Conservation (phyloP, 1,284 basidiomycete species). For the Abortiporus biennis region DNA sequence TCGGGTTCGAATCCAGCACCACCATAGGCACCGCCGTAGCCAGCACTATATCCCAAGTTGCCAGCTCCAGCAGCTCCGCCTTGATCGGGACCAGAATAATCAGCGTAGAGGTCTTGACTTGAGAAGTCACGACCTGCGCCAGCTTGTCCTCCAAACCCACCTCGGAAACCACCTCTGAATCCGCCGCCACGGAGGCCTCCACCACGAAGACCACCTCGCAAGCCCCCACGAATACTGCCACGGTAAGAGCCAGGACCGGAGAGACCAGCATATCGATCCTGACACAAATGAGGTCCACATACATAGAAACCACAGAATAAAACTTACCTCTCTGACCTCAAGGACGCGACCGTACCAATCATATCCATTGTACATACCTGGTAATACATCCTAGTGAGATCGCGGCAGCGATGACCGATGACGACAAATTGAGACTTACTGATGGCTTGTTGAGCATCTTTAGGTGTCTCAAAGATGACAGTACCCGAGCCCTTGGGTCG, state of each 20-base stretch:
- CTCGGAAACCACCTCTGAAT: constrained; percentile 54
- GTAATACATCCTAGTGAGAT: too few relatives aligned
- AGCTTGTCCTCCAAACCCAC: constrained; percentile 42
- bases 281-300: not conserved
- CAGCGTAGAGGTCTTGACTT: constrained; percentile 74
- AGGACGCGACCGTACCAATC: constrained; percentile 92
- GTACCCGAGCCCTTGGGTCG: constrained; percentile 92
- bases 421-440: constrained; percentile 40
- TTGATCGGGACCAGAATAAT: constrained; percentile 76
- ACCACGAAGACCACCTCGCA: constrained; percentile 40
- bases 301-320: not conserved
- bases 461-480: constrained; percentile 88
- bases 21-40: constrained; percentile 28
- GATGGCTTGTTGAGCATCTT: constrained; percentile 89
- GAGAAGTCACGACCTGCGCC: constrained; percentile 69
- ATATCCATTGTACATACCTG: constrained; percentile 91
- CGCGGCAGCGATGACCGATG: not conserved
- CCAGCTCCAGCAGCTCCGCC: constrained; percentile 44
- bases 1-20: constrained; percentile 47
- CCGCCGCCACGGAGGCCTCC: constrained; percentile 56
- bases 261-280: constrained; percentile 87
- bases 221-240: constrained; percentile 52
- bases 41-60: constrained; percentile 1
- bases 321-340: constrained; percentile 83
- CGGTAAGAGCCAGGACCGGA: constrained; percentile 62